Evolutionary conservation across 371 early-diverging fungal species (phyloP).

Genomic region (Rhizomucor pusillus): DNA sequence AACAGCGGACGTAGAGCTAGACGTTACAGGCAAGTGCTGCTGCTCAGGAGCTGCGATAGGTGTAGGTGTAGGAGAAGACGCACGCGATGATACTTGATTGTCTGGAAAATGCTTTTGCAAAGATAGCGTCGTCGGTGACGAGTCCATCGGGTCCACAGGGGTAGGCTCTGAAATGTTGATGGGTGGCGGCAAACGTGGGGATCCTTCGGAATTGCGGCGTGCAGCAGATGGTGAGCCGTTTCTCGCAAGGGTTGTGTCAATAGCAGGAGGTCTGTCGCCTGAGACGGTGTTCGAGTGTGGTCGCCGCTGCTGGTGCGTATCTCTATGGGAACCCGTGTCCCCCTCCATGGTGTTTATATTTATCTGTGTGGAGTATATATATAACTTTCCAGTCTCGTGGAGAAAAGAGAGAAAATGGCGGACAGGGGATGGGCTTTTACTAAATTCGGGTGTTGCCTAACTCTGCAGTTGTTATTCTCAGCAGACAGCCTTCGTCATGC

Average conservation of each 20-base stretch:
- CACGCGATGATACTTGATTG: conserved; percentile 8
- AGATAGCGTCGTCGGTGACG: neutral
- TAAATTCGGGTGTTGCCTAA: no score
- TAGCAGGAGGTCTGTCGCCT: conserved; percentile 13
- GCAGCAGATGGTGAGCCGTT: conserved; percentile 4
- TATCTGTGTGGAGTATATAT: no score
- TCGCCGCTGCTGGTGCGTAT: no score
- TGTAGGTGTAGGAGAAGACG: conserved; percentile 9
- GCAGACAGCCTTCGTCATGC: no score
- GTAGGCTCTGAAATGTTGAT: conserved; percentile 26
- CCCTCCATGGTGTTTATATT: no score
- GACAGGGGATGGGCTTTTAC: no score
- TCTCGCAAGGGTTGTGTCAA: conserved; percentile 12
- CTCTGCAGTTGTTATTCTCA: no score
- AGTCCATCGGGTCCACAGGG: neutral
- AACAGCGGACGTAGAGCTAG: no score
- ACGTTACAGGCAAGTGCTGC: neutral
- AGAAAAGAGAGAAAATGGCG: no score
- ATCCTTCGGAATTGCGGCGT: conserved; percentile 24
- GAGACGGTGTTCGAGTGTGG: conserved; percentile 21
- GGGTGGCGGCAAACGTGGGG: conserved; percentile 16
- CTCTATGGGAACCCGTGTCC: no score
- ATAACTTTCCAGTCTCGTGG: no score
- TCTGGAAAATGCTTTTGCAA: conserved; percentile 4
- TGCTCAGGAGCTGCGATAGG: conserved; percentile 8